Evolutionary conservation across 176 grass and related monocot species (phyloP).

Genomic region (Calamus simplicifolius): DNA sequence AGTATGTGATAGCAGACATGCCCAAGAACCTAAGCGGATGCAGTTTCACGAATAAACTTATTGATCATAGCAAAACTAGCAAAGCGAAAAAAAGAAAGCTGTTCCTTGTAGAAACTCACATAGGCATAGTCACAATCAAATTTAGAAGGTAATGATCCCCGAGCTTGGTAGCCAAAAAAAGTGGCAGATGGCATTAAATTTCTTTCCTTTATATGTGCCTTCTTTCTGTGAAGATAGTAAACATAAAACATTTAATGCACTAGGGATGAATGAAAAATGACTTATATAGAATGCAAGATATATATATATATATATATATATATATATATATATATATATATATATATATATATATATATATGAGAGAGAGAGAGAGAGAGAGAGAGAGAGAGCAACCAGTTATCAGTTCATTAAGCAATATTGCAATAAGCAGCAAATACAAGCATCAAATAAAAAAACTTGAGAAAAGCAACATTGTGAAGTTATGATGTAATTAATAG

Average conservation of each 20-base stretch:
- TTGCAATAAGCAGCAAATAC: no score
- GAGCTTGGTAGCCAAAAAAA: slow-evolving; percentile 99
- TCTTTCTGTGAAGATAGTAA: slow-evolving; percentile 56
- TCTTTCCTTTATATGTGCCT: slow-evolving; percentile 96
- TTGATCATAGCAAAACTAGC: background rate
- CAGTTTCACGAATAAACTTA: background rate
- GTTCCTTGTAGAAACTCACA: slow-evolving; percentile 33
- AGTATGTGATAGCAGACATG: slow-evolving; percentile 93
- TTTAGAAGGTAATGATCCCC: slow-evolving; percentile 90
- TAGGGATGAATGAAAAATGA: no score
- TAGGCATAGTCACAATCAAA: slow-evolving; percentile 99
- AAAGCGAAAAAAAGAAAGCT: slow-evolving; percentile 5
- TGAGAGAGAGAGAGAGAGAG: no score
- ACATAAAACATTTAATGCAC: slow-evolving; percentile 4
- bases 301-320: no score
- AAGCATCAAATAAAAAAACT: no score
- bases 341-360: no score
- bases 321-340: no score
- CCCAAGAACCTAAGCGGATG: slow-evolving; percentile 68
- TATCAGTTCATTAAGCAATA: no score
- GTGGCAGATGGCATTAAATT: slow-evolving; percentile 96
- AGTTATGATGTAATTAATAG: no score
- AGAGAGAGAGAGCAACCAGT: no score
- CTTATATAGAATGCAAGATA: no score
- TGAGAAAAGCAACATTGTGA: no score